Evolutionary conservation across 2,329 filamentous ascomycete genomes (phyloP).

Genomic region (Tolypocladium guangdongense): DNA sequence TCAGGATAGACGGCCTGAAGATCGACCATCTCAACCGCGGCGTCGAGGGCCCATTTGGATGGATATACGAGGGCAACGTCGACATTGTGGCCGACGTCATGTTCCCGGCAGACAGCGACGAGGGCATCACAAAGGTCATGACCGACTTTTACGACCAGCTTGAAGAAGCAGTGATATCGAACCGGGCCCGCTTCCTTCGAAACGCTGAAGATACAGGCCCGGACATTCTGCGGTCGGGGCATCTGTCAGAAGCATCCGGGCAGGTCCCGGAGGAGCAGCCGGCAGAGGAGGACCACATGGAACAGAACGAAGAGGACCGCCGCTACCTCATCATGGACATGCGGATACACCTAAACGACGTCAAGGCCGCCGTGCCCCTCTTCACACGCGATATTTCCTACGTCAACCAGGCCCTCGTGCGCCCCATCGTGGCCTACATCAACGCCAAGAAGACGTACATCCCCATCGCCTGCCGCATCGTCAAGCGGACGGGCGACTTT

Average conservation of each 20-base stretch:
- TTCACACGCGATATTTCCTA: constrained; percentile 90
- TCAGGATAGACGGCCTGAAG: constrained; percentile 84
- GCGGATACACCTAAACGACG: constrained; percentile 88
- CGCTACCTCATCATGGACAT: constrained; percentile 89
- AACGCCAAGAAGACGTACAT: constrained; percentile 94
- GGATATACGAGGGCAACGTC: constrained; percentile 95
- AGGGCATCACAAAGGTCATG: constrained; percentile 87
- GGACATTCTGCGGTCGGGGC: constrained; percentile 18
- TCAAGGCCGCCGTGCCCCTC: constrained; percentile 82
- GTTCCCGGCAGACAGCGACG: constrained; percentile 80
- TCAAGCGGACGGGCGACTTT: constrained; percentile 82
- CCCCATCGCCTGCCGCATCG: constrained; percentile 85
- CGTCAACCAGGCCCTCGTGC: constrained; percentile 87
- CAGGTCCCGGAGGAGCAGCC: constrained; percentile 3
- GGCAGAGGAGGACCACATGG: constrained; percentile 3
- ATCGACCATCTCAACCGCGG: constrained; percentile 95
- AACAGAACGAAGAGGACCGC: constrained; percentile 42
- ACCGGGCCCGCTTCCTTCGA: constrained; percentile 53
- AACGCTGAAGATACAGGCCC: constrained; percentile 24
- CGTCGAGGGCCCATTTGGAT: constrained; percentile 87
- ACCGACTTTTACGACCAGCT: constrained; percentile 95
- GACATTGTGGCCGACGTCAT: constrained; percentile 95
- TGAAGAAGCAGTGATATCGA: constrained; percentile 80
- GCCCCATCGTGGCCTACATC: constrained; percentile 96
- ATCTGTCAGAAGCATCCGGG: constrained; percentile 19